Base-by-base conservation (phyloP, 768 basidiomycete species). In the Lactarius akahatsu region DNA sequence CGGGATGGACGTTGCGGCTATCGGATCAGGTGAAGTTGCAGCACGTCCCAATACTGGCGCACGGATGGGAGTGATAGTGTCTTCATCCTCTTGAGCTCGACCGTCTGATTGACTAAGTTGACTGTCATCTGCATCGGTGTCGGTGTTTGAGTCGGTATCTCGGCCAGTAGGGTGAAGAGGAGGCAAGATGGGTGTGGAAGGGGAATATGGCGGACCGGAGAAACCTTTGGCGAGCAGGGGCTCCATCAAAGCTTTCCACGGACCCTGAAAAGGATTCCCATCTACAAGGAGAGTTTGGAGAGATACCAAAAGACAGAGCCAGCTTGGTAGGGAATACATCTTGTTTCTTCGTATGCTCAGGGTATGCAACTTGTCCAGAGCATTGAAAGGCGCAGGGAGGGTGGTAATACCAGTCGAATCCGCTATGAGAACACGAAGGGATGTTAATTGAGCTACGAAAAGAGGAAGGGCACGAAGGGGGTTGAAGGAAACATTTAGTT, bases 261-360 rank as follows among this genome's bases (percentile, higher is more conserved):
- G 92, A 9, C 91, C 92, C 71, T 92, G 91, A 77, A 99, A 98
- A 9, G 96, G 94, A 75, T 99, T 99, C 20, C 88, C 90, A 69
- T 98, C 96, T n/a, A 99, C 86, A 70, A 89, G 90, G 3, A 99
- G 79, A 1, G 88, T 90, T 76, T 96, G 93, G 57, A 99, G 80
- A 36, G 83, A 82, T 23, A 87, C 84, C n/a, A 99, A 82, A 34
- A 93, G 84, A 75, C 93, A 94, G 56, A 99, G 82, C 96, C 97
- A 99, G 68, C 90, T 87, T n/a, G 97, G 96, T 20, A 98, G 83
- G 8, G 90, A 85, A 70, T 91, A 83, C 73, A 99, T 81, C 74
- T 90, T 90, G 78, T 99, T 99, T 73, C 90, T 80, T 56, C 96
- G 87, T 62, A 96, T 77, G 73, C 94, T 95, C 71, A 94, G 84